Evolutionary conservation across 2,329 filamentous ascomycete genomes (phyloP), one percentile per base, ranked within the genome.

Genomic region (Chaetothyriales sp.): DNA sequence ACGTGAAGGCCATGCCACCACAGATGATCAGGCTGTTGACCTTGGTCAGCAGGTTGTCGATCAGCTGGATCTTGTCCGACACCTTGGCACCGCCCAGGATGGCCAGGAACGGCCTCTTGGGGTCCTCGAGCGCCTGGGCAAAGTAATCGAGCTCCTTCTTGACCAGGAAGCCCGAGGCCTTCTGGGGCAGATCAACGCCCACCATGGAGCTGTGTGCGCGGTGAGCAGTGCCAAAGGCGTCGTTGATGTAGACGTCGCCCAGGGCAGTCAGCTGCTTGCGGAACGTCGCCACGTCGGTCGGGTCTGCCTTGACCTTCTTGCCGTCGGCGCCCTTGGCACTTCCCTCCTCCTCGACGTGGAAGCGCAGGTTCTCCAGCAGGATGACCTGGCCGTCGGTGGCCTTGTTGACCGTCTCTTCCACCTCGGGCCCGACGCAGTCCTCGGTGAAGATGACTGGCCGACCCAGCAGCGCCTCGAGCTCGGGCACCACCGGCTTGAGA

Each of bases 141-240:
- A 98, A 98, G 83, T 98, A 98, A 69, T 98, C 92, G 58, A 98
- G 85, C 74, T 98, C 92, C 79, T 97, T 98, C 85, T 98, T 98
- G 78, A 98, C 89, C 66, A 98, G 82, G 83, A 95, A 98, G 58
- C 92, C 92, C 52, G 90, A 87, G 8, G 92, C 92, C 78, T 95
- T 95, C 71, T 97, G 88, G 62, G 90, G 89, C 47, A 98, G 84
- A 61, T 95, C 82, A 59, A 95, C 80, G 65, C 92, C 92, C 64
- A 98, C 92, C 92, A 98, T 98, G 70, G 90, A 97, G 71, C 89
- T 95, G 81, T 98, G 92, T 47, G 87, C 92, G 70, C 92, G 88
- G 78, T 98, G 92, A 56, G 92, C 92, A 56, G 92, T 98, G 71
- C 92, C 92, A 69, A 98, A 98, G 57, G 94, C 92, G 66, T 98